Evolutionary conservation across 192 early-diverging fungal species (phyloP).

Genomic region (Martensiomyces pterosporus): DNA sequence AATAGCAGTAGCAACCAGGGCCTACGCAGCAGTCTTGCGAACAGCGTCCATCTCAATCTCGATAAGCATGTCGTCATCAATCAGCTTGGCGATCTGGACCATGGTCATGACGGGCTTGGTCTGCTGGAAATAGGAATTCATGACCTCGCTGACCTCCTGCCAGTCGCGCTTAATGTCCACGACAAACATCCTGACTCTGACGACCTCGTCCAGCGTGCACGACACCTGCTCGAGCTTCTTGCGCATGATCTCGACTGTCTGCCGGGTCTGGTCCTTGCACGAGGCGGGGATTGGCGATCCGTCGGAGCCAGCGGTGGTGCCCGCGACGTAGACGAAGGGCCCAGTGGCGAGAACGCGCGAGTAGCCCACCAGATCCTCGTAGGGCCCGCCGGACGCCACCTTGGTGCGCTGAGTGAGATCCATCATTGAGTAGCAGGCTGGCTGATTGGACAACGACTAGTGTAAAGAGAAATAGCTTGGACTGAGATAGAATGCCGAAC

Average conservation of each 20-base stretch:
- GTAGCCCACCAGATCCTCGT: conserved; percentile 27
- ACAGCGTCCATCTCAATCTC: conserved; percentile 50
- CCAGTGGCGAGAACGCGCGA: conserved; percentile 22
- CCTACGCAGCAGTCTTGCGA: neutral
- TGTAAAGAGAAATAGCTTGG: neutral
- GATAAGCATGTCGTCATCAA: conserved; percentile 35
- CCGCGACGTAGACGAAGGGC: conserved; percentile 19
- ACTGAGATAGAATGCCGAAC: no score
- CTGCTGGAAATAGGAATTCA: conserved; percentile 19
- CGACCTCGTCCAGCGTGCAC: conserved; percentile 15
- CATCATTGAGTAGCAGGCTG: no score
- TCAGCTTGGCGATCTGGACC: conserved; percentile 35
- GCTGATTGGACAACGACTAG: no score
- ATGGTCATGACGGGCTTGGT: conserved; percentile 38
- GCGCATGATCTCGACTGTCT: conserved; percentile 22
- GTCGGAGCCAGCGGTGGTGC: conserved; percentile 23
- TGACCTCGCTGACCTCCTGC: conserved; percentile 26
- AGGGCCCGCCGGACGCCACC: conserved; percentile 22
- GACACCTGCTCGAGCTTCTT: conserved; percentile 9
- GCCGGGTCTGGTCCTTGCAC: conserved; percentile 10
- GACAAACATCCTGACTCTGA: conserved; percentile 41
- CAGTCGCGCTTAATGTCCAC: conserved; percentile 37
- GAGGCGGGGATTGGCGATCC: conserved; percentile 9
- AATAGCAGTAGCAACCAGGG: neutral
- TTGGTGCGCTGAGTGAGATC: conserved; percentile 4